Evolutionary conservation across 2,329 filamentous ascomycete genomes (phyloP).

Genomic region (Shiraia sp.): DNA sequence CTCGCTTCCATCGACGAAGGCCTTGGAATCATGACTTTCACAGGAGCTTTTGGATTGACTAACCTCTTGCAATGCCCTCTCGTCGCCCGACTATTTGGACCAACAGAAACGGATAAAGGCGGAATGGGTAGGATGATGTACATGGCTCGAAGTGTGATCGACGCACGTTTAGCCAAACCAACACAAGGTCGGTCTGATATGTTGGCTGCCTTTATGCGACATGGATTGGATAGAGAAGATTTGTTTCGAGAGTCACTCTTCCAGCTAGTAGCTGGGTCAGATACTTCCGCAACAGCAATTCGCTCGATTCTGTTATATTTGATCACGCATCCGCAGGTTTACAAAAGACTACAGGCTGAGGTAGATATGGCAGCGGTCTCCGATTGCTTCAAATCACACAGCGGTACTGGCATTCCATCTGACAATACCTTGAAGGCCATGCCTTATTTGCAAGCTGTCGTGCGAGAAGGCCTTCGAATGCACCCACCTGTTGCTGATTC

Average conservation of each 20-base stretch:
- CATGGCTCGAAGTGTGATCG: slow-evolving; percentile 20
- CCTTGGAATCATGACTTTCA: slow-evolving; percentile 5
- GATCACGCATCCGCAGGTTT: slow-evolving; percentile 52
- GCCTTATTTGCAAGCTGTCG: slow-evolving; percentile 51
- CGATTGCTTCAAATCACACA: slow-evolving; percentile 10
- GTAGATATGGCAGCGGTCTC: slow-evolving; percentile 43
- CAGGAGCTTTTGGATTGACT: slow-evolving; percentile 14
- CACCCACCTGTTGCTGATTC: slow-evolving; percentile 43
- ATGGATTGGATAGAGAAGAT: slow-evolving; percentile 46
- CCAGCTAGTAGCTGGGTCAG: slow-evolving; percentile 58
- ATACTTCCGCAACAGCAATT: slow-evolving; percentile 61
- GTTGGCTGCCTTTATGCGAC: slow-evolving; percentile 56
- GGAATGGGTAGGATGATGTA: slow-evolving; percentile 30
- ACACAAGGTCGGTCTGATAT: slow-evolving; percentile 55
- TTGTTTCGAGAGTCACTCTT: slow-evolving; percentile 48
- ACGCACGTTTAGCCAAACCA: slow-evolving; percentile 34
- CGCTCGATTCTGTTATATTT: slow-evolving; percentile 58
- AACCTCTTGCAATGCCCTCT: slow-evolving; percentile 19
- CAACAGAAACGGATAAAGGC: slow-evolving; percentile 36
- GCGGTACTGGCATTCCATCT: slow-evolving; percentile 47
- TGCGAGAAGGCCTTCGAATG: slow-evolving; percentile 49
- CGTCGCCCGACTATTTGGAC: slow-evolving; percentile 23
- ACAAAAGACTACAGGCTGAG: slow-evolving; percentile 51
- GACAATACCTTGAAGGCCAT: slow-evolving; percentile 47
- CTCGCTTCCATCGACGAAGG: slow-evolving; percentile 48